These are phyloP conservation scores for Colletotrichum navitas DNA, from an alignment of 2,329 filamentous ascomycete species.

Conservation along the genomic window DNA sequence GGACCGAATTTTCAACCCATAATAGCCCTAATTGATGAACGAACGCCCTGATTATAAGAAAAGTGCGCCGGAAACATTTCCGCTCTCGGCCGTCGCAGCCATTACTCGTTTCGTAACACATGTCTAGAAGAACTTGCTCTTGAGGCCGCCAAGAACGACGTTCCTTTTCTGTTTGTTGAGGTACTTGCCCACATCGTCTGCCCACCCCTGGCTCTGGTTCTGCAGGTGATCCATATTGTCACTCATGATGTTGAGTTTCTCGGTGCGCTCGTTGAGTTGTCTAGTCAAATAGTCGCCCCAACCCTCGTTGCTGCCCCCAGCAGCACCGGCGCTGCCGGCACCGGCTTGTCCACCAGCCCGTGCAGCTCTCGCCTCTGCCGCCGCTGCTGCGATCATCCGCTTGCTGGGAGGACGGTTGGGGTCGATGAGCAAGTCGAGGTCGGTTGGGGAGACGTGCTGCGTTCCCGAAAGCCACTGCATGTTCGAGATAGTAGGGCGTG, in stretches of 20 bases:
- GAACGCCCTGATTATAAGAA: slow-evolving; percentile 20
- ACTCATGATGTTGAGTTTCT: slow-evolving; percentile 84
- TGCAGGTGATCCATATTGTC: slow-evolving; percentile 88
- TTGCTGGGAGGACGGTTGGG: slow-evolving; percentile 90
- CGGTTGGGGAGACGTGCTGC: slow-evolving; percentile 86
- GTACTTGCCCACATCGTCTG: slow-evolving; percentile 89
- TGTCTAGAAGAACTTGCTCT: slow-evolving; percentile 65
- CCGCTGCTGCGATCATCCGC: slow-evolving; percentile 85
- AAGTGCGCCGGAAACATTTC: slow-evolving; percentile 6
- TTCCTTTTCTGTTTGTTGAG: slow-evolving; percentile 90
- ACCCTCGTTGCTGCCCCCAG: slow-evolving; percentile 64
- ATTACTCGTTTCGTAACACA: slow-evolving; percentile 28
- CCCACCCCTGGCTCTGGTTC: slow-evolving; percentile 84
- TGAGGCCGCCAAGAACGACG: slow-evolving; percentile 78
- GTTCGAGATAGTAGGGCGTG: slow-evolving; percentile 93
- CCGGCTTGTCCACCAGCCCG: slow-evolving; percentile 52
- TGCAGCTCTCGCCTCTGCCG: slow-evolving; percentile 76
- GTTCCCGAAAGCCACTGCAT: slow-evolving; percentile 97
- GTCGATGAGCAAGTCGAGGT: slow-evolving; percentile 91
- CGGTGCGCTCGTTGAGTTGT: slow-evolving; percentile 90
- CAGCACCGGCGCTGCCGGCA: slow-evolving; percentile 37
- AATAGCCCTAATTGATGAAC: not conserved
- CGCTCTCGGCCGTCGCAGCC: slow-evolving; percentile 23
- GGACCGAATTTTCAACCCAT: not conserved
- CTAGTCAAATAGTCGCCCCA: slow-evolving; percentile 86